phyloP scores from a whole-genome alignment of 805 yeast species.

The Yarrowia deformans region DNA sequence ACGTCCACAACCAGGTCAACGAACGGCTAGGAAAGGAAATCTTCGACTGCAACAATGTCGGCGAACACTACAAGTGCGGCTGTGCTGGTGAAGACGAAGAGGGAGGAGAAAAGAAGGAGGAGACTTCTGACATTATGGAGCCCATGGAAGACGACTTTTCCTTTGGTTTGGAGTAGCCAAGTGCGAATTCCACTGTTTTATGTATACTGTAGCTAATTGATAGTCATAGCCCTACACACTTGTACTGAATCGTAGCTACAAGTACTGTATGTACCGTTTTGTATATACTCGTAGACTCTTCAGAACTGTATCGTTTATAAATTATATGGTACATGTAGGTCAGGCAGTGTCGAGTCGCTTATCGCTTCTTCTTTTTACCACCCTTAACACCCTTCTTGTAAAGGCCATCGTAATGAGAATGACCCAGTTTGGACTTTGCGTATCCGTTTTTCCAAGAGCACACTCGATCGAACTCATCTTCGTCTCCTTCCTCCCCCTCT shows the following conservation, averaged over 20 bases:
- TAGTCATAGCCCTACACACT: too few relatives aligned
- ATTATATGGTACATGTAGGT: constrained; percentile 33
- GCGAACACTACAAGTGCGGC: constrained; percentile 96
- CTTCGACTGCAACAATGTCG: constrained; percentile 84
- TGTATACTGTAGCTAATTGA: not conserved
- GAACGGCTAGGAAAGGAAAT: constrained; percentile 67
- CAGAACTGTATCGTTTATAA: too few relatives aligned
- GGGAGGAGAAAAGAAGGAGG: constrained; percentile 48
- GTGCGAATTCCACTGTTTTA: not conserved
- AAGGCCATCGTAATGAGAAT: constrained; percentile 47
- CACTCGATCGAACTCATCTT: constrained; percentile 42
- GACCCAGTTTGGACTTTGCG: constrained; percentile 45
- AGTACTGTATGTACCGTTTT: too few relatives aligned
- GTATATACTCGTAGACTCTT: too few relatives aligned
- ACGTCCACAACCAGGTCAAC: constrained; percentile 87
- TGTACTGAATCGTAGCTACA: too few relatives aligned
- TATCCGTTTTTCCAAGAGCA: constrained; percentile 45
- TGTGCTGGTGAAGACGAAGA: constrained; percentile 78
- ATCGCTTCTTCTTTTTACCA: constrained; percentile 32
- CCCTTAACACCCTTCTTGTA: constrained; percentile 22
- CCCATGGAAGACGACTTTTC: constrained; percentile 32
- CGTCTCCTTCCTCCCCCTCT: constrained; percentile 37
- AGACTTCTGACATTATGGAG: constrained; percentile 43
- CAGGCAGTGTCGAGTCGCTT: not conserved
- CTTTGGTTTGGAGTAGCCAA: not conserved